Percentiles rank a stretch among this genome's conserved stretches.
phyloP scores from a whole-genome alignment of 1,284 basidiomycete species.

The Ustilago curta region DNA sequence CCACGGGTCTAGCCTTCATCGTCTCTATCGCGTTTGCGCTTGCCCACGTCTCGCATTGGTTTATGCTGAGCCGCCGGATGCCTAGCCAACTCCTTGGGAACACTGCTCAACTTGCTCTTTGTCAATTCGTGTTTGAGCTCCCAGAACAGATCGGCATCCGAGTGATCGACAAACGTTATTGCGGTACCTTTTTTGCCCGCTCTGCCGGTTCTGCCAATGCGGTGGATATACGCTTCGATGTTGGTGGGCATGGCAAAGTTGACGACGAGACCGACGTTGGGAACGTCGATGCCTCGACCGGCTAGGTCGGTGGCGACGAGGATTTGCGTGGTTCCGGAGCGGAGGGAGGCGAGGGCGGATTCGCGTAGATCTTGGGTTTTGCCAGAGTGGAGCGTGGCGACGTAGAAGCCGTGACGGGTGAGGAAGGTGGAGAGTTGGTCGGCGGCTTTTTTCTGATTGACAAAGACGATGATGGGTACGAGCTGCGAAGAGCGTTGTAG shows the following conservation, averaged over 20 bases:
- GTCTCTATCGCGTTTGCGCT: slow-evolving; percentile 43
- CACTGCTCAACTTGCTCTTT: slow-evolving; percentile 58
- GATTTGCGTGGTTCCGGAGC: slow-evolving; percentile 83
- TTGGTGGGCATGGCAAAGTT: slow-evolving; percentile 97
- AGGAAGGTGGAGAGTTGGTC: slow-evolving; percentile 95
- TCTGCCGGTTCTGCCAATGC: slow-evolving; percentile 96
- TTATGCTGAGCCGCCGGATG: slow-evolving; percentile 62
- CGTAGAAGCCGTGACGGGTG: slow-evolving; percentile 84
- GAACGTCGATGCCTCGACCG: slow-evolving; percentile 97
- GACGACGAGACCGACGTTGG: slow-evolving; percentile 93
- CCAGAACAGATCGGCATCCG: slow-evolving; percentile 91
- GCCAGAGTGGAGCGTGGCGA: slow-evolving; percentile 91
- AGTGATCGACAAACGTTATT: slow-evolving; percentile 94
- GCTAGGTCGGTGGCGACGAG: slow-evolving; percentile 97
- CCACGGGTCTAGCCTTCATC: slow-evolving; percentile 46
- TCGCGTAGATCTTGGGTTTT: slow-evolving; percentile 98
- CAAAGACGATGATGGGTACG: slow-evolving; percentile 97
- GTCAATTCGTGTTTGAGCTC: slow-evolving; percentile 62
- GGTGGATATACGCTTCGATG: slow-evolving; percentile 96
- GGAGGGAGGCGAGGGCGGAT: slow-evolving; percentile 84
- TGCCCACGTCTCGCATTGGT: slow-evolving; percentile 30
- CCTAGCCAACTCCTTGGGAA: slow-evolving; percentile 54
- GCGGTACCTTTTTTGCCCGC: slow-evolving; percentile 92
- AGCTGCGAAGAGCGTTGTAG: slow-evolving; percentile 81
- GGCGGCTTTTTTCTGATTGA: slow-evolving; percentile 98